Evolutionary conservation across 805 yeast species (phyloP), one percentile per base, ranked within the genome.

Genomic region (Ogataea wickerhamii): DNA sequence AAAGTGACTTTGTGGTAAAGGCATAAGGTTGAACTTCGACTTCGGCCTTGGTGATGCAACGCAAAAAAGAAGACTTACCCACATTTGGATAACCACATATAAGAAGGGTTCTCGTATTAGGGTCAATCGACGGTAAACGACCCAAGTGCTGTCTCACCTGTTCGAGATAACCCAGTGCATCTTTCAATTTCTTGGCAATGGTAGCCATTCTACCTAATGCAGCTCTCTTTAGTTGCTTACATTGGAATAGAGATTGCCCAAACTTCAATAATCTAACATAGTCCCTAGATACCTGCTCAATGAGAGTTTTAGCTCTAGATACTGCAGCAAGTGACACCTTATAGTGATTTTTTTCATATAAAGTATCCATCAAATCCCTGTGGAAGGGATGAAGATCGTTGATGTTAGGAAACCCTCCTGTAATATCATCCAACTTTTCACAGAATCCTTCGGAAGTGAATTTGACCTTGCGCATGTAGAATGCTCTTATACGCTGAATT

Each of bases 181-280:
- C 98, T 68, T 91, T 93, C 60, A 93, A 76, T 53, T 94, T 87
- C 74, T 93, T 93, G 58, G 82, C 82, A 56, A 93, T 88, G 24
- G 99, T 93, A 39, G 98, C 99, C 99, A 93, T 93, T 69, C 99
- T 85, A 74, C 99, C 99, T 55, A 93, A 71, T 22, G 98, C 99
- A 52, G 99, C 99, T 60, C 97, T 78, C 67, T 93, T 93, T 63
- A 93, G 79, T 71, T 93, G 98, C 69, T 93, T 93, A 77, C 99
- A 93, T 73, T 94, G 99, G 70, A 88, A 93, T 48, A 93, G 71
- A 29, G 97, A 89, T 72, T 93, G 98, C 56, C 98, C 98, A 59
- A 89, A 93, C 70, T 93, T 93, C 60, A 93, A 74, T 54, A 93
- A 76, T 61, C 99, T 80, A 48, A 82, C 83, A 63, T 93, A 93